phyloP scores from a whole-genome alignment of 805 yeast species.

The Candida nanaspora region DNA sequence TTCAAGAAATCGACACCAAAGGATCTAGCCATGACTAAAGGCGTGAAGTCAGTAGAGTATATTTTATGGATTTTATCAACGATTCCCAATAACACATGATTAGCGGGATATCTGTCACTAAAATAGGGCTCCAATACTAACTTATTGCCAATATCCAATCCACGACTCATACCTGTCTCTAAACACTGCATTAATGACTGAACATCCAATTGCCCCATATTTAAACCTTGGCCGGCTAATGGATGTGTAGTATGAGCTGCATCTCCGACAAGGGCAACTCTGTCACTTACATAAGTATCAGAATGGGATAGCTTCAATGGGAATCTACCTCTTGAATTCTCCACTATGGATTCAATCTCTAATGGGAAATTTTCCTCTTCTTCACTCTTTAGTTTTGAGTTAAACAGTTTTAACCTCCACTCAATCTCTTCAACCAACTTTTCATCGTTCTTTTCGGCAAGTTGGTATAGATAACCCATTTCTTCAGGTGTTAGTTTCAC shows the following conservation, averaged over 20 bases:
- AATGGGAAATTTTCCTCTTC: constrained; percentile 63
- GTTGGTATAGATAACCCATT: constrained; percentile 56
- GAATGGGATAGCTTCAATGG: constrained; percentile 88
- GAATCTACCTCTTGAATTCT: constrained; percentile 72
- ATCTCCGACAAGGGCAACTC: constrained; percentile 93
- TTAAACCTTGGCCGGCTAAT: constrained; percentile 94
- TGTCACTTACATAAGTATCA: constrained; percentile 74
- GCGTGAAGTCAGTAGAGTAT: constrained; percentile 65
- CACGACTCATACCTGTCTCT: constrained; percentile 65
- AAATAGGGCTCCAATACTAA: constrained; percentile 83
- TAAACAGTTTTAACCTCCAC: constrained; percentile 53
- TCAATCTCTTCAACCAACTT: constrained; percentile 58
- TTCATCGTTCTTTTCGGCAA: constrained; percentile 30
- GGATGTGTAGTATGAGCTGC: constrained; percentile 99
- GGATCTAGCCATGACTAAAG: constrained; percentile 69
- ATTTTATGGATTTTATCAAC: constrained; percentile 90
- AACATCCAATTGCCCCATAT: constrained; percentile 96
- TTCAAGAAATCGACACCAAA: constrained; percentile 70
- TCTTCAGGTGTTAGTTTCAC: constrained; percentile 75
- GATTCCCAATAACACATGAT: constrained; percentile 76
- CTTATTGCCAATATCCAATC: constrained; percentile 80
- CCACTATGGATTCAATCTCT: constrained; percentile 49
- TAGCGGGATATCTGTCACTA: constrained; percentile 71
- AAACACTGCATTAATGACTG: constrained; percentile 60
- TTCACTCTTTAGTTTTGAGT: constrained; percentile 29